Evolutionary conservation across 495 filamentous ascomycete genomes (phyloP), one percentile per base, ranked within the genome.

Genomic region (Chlorociboria aeruginascens): DNA sequence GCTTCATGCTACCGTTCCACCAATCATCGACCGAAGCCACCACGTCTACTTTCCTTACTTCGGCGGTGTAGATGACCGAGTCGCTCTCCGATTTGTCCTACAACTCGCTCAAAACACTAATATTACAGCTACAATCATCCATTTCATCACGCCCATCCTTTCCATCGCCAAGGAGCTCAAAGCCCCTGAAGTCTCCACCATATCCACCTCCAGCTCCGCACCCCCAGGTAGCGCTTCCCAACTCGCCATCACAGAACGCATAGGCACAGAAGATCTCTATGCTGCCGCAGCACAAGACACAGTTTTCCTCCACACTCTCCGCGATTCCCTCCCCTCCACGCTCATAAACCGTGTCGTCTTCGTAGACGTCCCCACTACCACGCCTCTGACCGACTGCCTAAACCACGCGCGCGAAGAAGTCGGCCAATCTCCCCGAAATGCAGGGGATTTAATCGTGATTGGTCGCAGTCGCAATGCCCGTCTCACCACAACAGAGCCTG

Each of bases 11-110:
- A 4, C 20, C 20, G 20, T 25, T 25, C 20, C 20, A 25, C 80
- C 70, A 11, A 65, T 78, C 36, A 63, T 64, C 10, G 74, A 86
- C 52, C 83, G 78, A 45, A 79, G 77, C 29, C 89, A 95, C 58
- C 89, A 94, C 53, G 70, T 98, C 52, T 87, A 93, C 56, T 68
- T 95, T 43, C 86, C 87, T 2, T 96, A 84, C 66, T 79, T 94
- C 49, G 92, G 92, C 37, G 86, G 89, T 4, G 61, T 70, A 2
- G 92, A 97, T 62, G 90, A 95, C 60, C 78, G 76, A n/a, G 74
- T 80, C 37, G 87, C 89, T 0, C 69, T 95, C 1, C 71, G 81
- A 6, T 76, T 96, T 31, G 80, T 92, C 6, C 70, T 96, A 12
- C 89, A 93, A 52, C 68, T 96, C 0, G 82, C 79, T 1, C 75